These are phyloP conservation scores for Colletotrichum coccodes DNA, from an alignment of 2,329 filamentous ascomycete genomes.

Conservation along the genomic window DNA sequence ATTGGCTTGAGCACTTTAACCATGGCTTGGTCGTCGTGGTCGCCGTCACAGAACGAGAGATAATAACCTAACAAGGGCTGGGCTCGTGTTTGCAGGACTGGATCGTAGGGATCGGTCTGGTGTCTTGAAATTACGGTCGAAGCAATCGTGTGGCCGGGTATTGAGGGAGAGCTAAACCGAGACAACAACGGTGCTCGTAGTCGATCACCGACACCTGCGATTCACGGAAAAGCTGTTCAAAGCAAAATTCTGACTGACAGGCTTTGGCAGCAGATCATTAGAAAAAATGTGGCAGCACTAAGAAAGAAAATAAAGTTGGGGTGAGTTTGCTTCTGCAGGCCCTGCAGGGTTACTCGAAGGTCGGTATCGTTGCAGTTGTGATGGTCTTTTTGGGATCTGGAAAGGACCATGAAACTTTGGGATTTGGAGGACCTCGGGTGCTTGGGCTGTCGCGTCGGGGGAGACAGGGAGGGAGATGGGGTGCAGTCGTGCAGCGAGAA, in stretches of 20 bases:
- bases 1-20: not conserved
- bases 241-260: not conserved
- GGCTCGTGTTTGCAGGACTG: not conserved
- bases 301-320: not conserved
- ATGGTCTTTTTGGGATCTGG: slow-evolving; percentile 5
- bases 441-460: slow-evolving; percentile 1
- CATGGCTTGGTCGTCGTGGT: not conserved
- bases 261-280: not conserved
- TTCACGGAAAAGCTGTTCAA: not conserved
- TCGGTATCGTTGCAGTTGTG: slow-evolving; percentile 10
- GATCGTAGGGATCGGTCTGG: not conserved
- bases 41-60: not conserved
- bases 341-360: slow-evolving; percentile 22
- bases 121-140: not conserved
- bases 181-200: slow-evolving; percentile 7
- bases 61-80: slow-evolving; percentile 5
- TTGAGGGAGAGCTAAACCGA: slow-evolving; percentile 9
- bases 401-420: not conserved
- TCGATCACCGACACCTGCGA: not conserved
- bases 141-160: not conserved
- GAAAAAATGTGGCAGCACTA: not conserved
- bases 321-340: slow-evolving; percentile 14
- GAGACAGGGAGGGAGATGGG: slow-evolving; percentile 28
- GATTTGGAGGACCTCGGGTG: not conserved
- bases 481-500: slow-evolving; percentile 4